These are phyloP conservation scores for Kalanchoe fedtschenkoi DNA, from an alignment of 164 flowering plant genomes.

Conservation along the genomic window DNA sequence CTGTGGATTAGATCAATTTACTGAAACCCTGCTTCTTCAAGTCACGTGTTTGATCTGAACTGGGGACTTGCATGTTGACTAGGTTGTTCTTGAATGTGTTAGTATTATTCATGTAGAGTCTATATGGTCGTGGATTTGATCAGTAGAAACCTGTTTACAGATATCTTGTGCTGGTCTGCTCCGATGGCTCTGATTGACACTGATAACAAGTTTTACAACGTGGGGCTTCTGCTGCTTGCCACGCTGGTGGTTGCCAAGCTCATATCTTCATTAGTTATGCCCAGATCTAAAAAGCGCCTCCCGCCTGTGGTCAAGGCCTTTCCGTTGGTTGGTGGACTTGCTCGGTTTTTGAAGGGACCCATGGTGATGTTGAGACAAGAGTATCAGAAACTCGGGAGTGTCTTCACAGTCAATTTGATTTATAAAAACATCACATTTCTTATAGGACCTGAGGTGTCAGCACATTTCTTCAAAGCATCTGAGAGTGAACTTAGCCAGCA, in stretches of 20 bases:
- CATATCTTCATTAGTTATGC: slow-evolving; percentile 35
- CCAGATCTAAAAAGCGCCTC: slow-evolving; percentile 53
- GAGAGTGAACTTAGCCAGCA: slow-evolving; percentile 95
- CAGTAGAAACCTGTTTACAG: background rate
- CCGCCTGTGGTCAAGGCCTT: slow-evolving; percentile 61
- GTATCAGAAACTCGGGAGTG: slow-evolving; percentile 89
- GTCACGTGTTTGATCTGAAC: background rate
- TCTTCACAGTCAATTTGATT: slow-evolving; percentile 57
- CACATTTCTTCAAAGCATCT: slow-evolving; percentile 89
- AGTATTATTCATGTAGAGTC: background rate
- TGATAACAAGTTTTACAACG: slow-evolving; percentile 40
- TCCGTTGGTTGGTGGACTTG: slow-evolving; percentile 69
- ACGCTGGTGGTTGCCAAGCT: slow-evolving; percentile 67
- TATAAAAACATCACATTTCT: slow-evolving; percentile 82
- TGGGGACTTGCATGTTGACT: no score
- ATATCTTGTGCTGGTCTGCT: background rate
- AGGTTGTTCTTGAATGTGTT: background rate
- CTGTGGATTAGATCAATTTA: background rate
- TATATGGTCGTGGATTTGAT: background rate
- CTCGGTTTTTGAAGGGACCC: slow-evolving; percentile 75
- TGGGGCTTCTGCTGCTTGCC: slow-evolving; percentile 46
- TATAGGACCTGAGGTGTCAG: slow-evolving; percentile 77
- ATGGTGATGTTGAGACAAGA: slow-evolving; percentile 74
- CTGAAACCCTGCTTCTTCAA: background rate
- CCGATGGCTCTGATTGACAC: slow-evolving; percentile 18